Base-by-base conservation (phyloP, 805 yeast species). In the Candida pseudofarinosa region DNA sequence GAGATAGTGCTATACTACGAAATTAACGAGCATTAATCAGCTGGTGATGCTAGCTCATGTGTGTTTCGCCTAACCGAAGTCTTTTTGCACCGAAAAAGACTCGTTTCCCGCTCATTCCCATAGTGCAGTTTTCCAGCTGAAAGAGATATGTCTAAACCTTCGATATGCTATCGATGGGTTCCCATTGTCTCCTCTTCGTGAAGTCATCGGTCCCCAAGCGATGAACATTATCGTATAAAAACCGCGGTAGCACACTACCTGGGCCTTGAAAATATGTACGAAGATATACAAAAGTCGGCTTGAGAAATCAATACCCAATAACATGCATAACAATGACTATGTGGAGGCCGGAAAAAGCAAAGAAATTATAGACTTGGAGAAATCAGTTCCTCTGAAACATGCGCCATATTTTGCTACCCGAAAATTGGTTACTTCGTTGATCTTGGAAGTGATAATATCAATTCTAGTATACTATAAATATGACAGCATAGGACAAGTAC, bases 381-480 rank as follows among this genome's bases (percentile, higher is more conserved):
- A 53, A 40, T 54, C 59, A 3, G 30, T 44, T 4, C 45, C 49
- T 13, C 19, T 40, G 14, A 13, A 36, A 10, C 40, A 41, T 23
- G 44, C 45, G 10, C 49, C 53, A 4, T 43, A 40, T 31, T 16
- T 13, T 26, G 39, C 48, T 35, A 45, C 31, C 36, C 40, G 48
- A 30, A 49, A 53, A 48, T 53, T 64, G 15, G 36, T 55, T 3
- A 14, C 57, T 3, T 51, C 51, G 35, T 43, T 69, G n/a, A 12
- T 60, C 3, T 38, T 56, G 17, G 73, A 69, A 43, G 32, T 55
- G 4, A 20, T 54, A 10, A 40, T 60, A 5, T 56, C 68, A 4
- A n/a, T 55, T 18, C 37, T 49, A 17, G 47, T 68, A 15, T 65
- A 67, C 47, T 51, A 41, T 44, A 54, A 63, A 32, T 70, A 69